Base-by-base conservation (phyloP, 2,329 filamentous ascomycete species). In the Ilyonectria sp. region DNA sequence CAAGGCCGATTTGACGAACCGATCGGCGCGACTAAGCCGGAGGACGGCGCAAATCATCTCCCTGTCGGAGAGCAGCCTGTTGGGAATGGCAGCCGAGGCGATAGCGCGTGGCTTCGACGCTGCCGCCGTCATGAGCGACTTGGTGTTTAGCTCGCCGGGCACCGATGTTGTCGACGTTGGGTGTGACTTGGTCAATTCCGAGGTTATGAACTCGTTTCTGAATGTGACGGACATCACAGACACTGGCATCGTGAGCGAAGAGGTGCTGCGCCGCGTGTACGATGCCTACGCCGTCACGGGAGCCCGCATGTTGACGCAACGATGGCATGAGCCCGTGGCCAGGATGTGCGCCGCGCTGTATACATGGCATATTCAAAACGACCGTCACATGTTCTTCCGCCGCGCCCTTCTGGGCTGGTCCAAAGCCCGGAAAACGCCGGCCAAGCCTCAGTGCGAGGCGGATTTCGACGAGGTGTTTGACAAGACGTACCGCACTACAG, bases 321-420 rank as follows among this genome's bases (percentile, higher is more conserved):
- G 77, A 35, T 79, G 76, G 77, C 71, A 77, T n/a, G 77, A 79
- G 49, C 77, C 77, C 13, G 74, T 75, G 6, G 77, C 76, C 23
- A 72, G 74, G 46, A 78, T 79, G 77, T 77, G 75, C 43, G 72
- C 76, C 10, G 74, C 74, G 2, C 58, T 79, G 9, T 79, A 79
- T 43, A 76, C 75, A 13, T 79, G 77, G 77, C 77, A 79, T 50
- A 78, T 79, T 2, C 75, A 77, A 9, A 79, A 79, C 29, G 77
- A 79, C 60, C 68, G 77, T 4, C 77, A 79, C n/a, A 67, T 78
- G 69, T 79, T 78, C 63, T 67, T 79, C 26, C 77, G 77, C 3
- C 77, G 77, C 19, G 77, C 77, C 0, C 6, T 79, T 0, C 35
- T 79, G 11, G 77, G 77, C 15, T 79, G 76, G 75, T 53, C 63